A percentile compares a stretch with the other conserved stretches of the same genome.
phyloP scores from a whole-genome alignment of 331 rosid genomes.

The Phaseolus coccineus region DNA sequence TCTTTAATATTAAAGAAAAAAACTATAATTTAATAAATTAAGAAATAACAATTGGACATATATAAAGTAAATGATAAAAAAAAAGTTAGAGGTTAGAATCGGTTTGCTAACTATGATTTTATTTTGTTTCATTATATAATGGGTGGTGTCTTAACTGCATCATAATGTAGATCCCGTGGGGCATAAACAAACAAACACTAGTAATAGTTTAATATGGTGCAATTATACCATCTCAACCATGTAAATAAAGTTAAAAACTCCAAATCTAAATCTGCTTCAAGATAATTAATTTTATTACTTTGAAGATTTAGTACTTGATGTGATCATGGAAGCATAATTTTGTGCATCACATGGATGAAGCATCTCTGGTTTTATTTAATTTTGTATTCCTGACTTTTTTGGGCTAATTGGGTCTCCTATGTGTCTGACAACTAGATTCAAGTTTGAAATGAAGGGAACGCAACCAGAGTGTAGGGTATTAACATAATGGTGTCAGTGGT shows the following conservation, averaged over 20 bases:
- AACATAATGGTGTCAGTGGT: slow-evolving; percentile 31
- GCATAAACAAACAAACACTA: neutral
- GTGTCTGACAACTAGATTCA: slow-evolving; percentile 8
- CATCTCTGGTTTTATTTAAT: neutral
- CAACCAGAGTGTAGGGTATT: neutral
- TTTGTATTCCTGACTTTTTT: neutral
- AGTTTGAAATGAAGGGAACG: neutral
- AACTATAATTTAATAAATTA: too few relatives aligned
- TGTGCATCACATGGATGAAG: slow-evolving; percentile 39
- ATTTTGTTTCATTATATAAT: neutral
- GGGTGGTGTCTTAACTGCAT: slow-evolving; percentile 26
- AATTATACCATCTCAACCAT: slow-evolving; percentile 9
- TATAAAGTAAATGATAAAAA: too few relatives aligned
- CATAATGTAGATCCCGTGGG: slow-evolving; percentile 40
- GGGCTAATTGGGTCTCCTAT: neutral
- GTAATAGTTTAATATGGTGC: neutral
- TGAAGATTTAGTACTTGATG: neutral
- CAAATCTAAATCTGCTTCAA: slow-evolving; percentile 5
- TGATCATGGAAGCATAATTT: slow-evolving; percentile 13
- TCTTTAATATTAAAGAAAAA: too few relatives aligned
- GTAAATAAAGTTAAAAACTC: slow-evolving; percentile 1
- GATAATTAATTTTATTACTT: slow-evolving; percentile 22
- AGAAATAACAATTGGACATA: too few relatives aligned
- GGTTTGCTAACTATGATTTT: neutral
- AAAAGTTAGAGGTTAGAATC: too few relatives aligned